Percentiles rank a stretch among this genome's conserved stretches.
phyloP scores from a whole-genome alignment of 192 early-diverging fungal species.

The Backusella luteola region DNA sequence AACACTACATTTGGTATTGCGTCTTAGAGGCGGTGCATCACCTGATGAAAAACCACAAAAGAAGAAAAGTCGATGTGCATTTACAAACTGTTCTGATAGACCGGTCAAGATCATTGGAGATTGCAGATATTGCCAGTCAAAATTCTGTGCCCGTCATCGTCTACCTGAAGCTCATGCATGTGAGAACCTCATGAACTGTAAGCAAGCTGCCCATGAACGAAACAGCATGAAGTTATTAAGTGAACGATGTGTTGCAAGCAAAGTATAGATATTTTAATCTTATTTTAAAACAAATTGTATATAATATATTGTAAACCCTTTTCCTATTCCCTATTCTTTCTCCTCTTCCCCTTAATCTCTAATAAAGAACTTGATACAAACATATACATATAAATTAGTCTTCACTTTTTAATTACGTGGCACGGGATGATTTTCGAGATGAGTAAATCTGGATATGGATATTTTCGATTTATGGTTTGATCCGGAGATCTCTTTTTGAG shows the following conservation, averaged over 20 bases:
- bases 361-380: not conserved
- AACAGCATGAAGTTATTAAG: conserved; percentile 57
- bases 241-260: conserved; percentile 70
- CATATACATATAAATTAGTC: not conserved
- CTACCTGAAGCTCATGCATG: conserved; percentile 75
- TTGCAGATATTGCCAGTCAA: conserved; percentile 60
- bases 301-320: not conserved
- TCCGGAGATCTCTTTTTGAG: not conserved
- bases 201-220: conserved; percentile 55
- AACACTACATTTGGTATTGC: conserved; percentile 93
- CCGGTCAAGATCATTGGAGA: conserved; percentile 69
- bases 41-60: not conserved
- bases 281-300: not conserved
- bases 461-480: not conserved
- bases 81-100: conserved; percentile 47
- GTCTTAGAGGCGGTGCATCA: conserved; percentile 82
- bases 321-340: not conserved
- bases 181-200: conserved; percentile 59
- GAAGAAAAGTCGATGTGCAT: conserved; percentile 39
- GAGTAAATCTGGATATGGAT: not conserved
- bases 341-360: not conserved
- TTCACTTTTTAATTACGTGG: not conserved
- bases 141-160: conserved; percentile 69
- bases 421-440: not conserved
- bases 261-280: conserved; percentile 47